Evolutionary conservation across 345 rosid genomes (phyloP).

Genomic region (Hibiscus mutabilis): DNA sequence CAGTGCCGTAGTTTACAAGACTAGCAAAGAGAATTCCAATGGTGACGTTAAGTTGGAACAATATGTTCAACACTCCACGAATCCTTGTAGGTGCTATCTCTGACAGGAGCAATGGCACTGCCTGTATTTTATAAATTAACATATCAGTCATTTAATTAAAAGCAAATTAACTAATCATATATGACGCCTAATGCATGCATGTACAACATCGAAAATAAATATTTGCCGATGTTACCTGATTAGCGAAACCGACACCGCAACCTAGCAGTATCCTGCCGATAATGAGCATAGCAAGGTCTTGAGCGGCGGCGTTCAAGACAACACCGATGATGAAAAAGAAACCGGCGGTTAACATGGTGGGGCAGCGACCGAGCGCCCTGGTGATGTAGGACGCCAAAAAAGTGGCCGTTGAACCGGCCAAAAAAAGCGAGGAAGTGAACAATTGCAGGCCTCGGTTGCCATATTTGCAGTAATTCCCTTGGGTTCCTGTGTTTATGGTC

Average conservation of each 20-base stretch:
- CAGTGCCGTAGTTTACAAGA: slow-evolving; percentile 88
- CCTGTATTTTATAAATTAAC: slow-evolving; percentile 29
- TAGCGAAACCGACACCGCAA: slow-evolving; percentile 91
- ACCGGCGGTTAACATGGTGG: slow-evolving; percentile 89
- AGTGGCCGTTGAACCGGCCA: slow-evolving; percentile 82
- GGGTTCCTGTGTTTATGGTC: slow-evolving; percentile 11
- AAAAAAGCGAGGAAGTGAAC: slow-evolving; percentile 87
- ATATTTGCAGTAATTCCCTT: slow-evolving; percentile 80
- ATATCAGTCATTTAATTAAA: background rate
- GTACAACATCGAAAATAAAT: no score
- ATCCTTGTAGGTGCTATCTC: slow-evolving; percentile 94
- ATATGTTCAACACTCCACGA: slow-evolving; percentile 86
- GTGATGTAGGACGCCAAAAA: slow-evolving; percentile 96
- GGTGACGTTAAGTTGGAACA: slow-evolving; percentile 92
- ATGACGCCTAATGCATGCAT: no score
- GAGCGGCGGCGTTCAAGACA: slow-evolving; percentile 59
- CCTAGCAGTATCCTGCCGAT: slow-evolving; percentile 81
- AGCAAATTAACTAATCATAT: accelerated
- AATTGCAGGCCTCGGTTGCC: slow-evolving; percentile 84
- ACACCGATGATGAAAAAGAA: slow-evolving; percentile 71
- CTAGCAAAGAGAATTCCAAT: slow-evolving; percentile 87
- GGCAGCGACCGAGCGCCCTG: slow-evolving; percentile 63
- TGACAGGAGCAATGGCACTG: slow-evolving; percentile 87
- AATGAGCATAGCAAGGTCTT: slow-evolving; percentile 86
- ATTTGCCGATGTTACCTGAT: slow-evolving; percentile 40